Percentiles rank a stretch among this genome's conserved stretches.
phyloP scores from a whole-genome alignment of 345 rosid genomes.

The Punica granatum region DNA sequence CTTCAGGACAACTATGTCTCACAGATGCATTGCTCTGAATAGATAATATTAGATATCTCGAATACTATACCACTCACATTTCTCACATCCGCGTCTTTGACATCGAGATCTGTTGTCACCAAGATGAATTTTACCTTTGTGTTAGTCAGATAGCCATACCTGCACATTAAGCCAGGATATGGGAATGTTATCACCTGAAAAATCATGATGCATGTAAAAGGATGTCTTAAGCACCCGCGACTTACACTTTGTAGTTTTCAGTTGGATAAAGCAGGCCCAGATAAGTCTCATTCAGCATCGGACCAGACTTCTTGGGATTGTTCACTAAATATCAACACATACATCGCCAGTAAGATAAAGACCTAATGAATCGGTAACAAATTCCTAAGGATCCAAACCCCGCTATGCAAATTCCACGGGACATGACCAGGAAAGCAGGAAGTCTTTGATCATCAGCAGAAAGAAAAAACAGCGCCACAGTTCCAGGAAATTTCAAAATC shows the following conservation, averaged over 20 bases:
- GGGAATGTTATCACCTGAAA: neutral
- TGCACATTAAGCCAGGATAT: slow-evolving; percentile 19
- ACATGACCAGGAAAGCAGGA: neutral
- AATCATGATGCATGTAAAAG: neutral
- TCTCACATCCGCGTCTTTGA: slow-evolving; percentile 83
- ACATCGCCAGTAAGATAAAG: neutral
- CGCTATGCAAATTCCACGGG: neutral
- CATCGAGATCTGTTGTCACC: slow-evolving; percentile 86
- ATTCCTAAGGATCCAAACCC: neutral
- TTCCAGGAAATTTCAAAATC: neutral
- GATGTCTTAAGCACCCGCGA: neutral
- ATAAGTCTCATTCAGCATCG: slow-evolving; percentile 76
- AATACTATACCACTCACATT: slow-evolving; percentile 43
- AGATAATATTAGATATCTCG: neutral
- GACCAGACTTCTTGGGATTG: slow-evolving; percentile 82
- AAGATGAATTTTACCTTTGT: slow-evolving; percentile 88
- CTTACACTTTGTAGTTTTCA: slow-evolving; percentile 92
- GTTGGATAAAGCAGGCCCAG: slow-evolving; percentile 92
- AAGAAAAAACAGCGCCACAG: neutral
- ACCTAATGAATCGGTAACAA: neutral
- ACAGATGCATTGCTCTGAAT: too few species aligned
- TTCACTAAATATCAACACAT: slow-evolving; percentile 48
- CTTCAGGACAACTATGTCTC: neutral
- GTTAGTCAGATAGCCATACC: slow-evolving; percentile 92
- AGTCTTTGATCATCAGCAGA: neutral